These are phyloP conservation scores for Paecilomyces variotii DNA, from an alignment of 2,329 filamentous ascomycete species.

Conservation along the genomic window DNA sequence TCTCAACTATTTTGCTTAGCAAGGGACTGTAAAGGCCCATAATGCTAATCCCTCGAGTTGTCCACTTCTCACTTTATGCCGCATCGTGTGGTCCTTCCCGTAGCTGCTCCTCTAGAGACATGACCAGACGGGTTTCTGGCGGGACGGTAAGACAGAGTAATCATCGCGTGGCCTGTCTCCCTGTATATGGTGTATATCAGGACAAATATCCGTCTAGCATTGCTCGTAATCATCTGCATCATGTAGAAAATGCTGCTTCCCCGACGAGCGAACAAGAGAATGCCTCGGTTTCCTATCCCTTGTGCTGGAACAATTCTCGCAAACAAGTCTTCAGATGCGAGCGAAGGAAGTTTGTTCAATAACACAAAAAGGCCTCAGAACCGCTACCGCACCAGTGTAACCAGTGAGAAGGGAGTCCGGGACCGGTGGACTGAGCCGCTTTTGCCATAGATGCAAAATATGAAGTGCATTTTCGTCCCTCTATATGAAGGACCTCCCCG, in stretches of 20 bases:
- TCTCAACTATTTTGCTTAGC: constrained; percentile 5
- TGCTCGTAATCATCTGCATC: background rate
- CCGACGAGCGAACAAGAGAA: background rate
- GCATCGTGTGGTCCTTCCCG: background rate
- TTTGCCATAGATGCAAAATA: background rate
- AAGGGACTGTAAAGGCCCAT: background rate
- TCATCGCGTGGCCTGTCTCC: too few species aligned
- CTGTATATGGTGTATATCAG: background rate
- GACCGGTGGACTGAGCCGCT: background rate
- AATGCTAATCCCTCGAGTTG: background rate
- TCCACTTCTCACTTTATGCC: background rate
- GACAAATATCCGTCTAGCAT: background rate
- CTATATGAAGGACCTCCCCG: background rate
- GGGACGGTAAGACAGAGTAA: too few species aligned
- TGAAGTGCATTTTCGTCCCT: background rate
- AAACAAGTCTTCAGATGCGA: background rate
- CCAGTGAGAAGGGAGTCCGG: background rate
- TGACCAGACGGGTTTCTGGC: too few species aligned
- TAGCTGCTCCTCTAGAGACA: background rate
- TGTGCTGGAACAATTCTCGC: background rate
- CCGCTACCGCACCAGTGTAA: background rate
- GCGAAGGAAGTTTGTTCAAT: background rate
- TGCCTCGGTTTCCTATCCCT: background rate
- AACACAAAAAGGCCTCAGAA: background rate
- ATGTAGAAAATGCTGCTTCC: background rate